Evolutionary conservation across 768 basidiomycete genomes (phyloP).

Genomic region (Cyathus striatus): DNA sequence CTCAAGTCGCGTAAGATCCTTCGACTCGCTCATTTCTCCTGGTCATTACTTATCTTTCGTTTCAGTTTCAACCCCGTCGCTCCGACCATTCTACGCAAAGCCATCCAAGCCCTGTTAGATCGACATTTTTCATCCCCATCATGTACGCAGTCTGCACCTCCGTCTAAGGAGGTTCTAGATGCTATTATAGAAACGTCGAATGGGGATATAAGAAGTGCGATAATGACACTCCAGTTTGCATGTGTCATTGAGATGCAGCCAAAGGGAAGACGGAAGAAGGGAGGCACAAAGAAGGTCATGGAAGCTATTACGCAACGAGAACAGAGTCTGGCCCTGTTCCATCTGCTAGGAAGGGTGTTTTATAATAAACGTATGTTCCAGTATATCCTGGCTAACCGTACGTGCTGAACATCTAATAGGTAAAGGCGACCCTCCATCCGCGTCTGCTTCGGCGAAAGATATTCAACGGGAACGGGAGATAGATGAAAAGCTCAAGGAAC

Average conservation of each 20-base stretch:
- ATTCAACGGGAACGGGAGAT: slow-evolving; percentile 52
- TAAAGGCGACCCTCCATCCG: slow-evolving; percentile 62
- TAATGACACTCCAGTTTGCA: slow-evolving; percentile 90
- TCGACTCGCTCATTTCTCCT: background rate
- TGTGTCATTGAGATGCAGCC: slow-evolving; percentile 39
- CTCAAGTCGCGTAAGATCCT: slow-evolving; percentile 66
- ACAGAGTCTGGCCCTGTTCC: slow-evolving; percentile 84
- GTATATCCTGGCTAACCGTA: background rate
- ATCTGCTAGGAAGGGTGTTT: slow-evolving; percentile 86
- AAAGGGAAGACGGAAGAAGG: slow-evolving; percentile 12
- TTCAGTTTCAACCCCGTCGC: slow-evolving; percentile 90
- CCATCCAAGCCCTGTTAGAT: slow-evolving; percentile 57
- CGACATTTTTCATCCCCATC: slow-evolving; percentile 36
- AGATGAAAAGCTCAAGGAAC: slow-evolving; percentile 51
- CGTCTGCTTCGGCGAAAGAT: slow-evolving; percentile 58
- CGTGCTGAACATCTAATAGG: slow-evolving; percentile 34
- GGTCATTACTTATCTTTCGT: no score
- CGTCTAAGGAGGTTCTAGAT: slow-evolving; percentile 66
- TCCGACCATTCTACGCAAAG: slow-evolving; percentile 75
- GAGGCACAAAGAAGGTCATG: slow-evolving; percentile 34
- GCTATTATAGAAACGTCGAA: slow-evolving; percentile 73
- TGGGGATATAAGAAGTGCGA: slow-evolving; percentile 90
- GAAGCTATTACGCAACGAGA: slow-evolving; percentile 81
- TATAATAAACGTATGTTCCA: slow-evolving; percentile 86
- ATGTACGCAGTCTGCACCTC: slow-evolving; percentile 22